These are phyloP conservation scores for Paraconiothyrium sp. DNA, from an alignment of 2,329 filamentous ascomycete genomes.

Conservation along the genomic window DNA sequence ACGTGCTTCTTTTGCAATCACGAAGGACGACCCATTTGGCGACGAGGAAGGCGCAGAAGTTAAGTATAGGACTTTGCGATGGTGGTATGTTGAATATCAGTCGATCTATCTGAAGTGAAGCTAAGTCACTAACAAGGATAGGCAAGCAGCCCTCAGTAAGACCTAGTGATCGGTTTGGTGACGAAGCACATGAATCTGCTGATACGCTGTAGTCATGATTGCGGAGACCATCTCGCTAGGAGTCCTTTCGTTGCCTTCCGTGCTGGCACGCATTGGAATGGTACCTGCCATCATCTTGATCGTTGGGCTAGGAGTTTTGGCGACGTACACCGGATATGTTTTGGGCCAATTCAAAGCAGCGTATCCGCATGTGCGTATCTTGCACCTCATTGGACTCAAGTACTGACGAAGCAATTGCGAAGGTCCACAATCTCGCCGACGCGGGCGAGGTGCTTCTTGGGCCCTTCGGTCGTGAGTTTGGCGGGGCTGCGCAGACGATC, in stretches of 20 bases:
- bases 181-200: neutral
- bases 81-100: conserved; percentile 49
- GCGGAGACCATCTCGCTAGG: conserved; percentile 65
- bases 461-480: conserved; percentile 67
- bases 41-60: conserved; percentile 50
- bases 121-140: conserved; percentile 4
- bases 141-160: conserved; percentile 48
- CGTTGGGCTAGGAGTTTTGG: conserved; percentile 61
- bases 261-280: conserved; percentile 60
- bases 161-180: conserved; percentile 29
- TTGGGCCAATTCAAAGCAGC: conserved; percentile 66
- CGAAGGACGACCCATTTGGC: conserved; percentile 33
- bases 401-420: neutral
- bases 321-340: conserved; percentile 68
- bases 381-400: neutral
- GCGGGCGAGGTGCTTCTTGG: conserved; percentile 70
- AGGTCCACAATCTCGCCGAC: conserved; percentile 62
- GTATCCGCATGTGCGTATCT: conserved; percentile 66
- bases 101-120: neutral
- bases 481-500: conserved; percentile 68
- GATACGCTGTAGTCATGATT: conserved; percentile 58
- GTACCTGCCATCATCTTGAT: conserved; percentile 64
- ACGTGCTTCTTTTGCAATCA: neutral
- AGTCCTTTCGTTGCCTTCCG: conserved; percentile 63
- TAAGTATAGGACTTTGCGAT: conserved; percentile 61